Conservation (phyloP, 257 asterid genomes). For the Hygrophila difformis region DNA sequence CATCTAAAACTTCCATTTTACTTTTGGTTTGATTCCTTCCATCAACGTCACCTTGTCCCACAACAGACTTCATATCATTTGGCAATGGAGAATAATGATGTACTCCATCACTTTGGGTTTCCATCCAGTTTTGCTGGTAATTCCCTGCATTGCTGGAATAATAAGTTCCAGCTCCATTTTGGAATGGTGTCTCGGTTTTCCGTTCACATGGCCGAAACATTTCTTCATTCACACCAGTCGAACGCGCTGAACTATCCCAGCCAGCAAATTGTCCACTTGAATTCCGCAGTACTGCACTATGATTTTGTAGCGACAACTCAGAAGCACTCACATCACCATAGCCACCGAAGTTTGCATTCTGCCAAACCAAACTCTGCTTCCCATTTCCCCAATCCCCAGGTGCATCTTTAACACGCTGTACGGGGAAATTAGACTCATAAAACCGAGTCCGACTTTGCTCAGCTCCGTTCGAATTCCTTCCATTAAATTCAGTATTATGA, state of each 20-base stretch:
- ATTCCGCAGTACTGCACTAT: slow-evolving; percentile 15
- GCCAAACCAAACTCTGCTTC: background rate
- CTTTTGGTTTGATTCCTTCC: slow-evolving; percentile 19
- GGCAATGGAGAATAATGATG: slow-evolving; percentile 15
- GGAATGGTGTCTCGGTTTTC: slow-evolving; percentile 18
- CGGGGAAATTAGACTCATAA: slow-evolving; percentile 11
- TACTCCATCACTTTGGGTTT: slow-evolving; percentile 16
- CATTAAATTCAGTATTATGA: slow-evolving; percentile 6
- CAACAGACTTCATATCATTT: slow-evolving; percentile 13
- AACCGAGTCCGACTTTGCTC: slow-evolving; percentile 13
- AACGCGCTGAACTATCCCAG: slow-evolving; percentile 15
- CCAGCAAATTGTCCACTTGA: slow-evolving; percentile 15
- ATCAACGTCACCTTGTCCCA: slow-evolving; percentile 16
- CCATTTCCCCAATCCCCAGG: background rate
- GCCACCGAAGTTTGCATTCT: slow-evolving; percentile 14
- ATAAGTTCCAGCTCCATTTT: slow-evolving; percentile 13
- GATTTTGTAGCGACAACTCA: slow-evolving; percentile 6
- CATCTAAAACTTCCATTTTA: slow-evolving; percentile 49
- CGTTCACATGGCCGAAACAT: slow-evolving; percentile 11
- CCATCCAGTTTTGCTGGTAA: slow-evolving; percentile 19
- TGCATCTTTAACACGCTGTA: slow-evolving; percentile 8
- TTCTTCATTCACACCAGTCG: slow-evolving; percentile 18
- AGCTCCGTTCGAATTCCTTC: slow-evolving; percentile 9
- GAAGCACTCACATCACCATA: slow-evolving; percentile 9
- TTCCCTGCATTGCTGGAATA: slow-evolving; percentile 18